Evolutionary conservation across 169 alveolate species (phyloP), one percentile per base, ranked within the genome.

Genomic region (Plasmodium reichenowi): DNA sequence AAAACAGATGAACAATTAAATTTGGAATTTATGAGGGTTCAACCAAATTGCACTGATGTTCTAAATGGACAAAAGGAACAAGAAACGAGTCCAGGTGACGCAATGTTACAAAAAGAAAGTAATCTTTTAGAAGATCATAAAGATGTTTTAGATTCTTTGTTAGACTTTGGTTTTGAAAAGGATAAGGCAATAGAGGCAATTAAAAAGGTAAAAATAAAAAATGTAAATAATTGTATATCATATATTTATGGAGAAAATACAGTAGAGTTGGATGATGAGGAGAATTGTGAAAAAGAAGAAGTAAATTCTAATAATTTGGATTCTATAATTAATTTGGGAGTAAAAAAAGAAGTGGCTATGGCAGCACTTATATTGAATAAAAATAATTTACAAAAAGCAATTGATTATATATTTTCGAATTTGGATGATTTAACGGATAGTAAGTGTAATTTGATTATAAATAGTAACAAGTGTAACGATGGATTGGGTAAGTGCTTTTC

Each of bases 211-310:
- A 76, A 76, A 9, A 68, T 76, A 24, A 76, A 76, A 76, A 76
- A 76, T 76, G 89, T 76, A 17, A 66, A 76, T 52, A 76, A 76
- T 43, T 76, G 89, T 24, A 76, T 76, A 22, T 76, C 89, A 1
- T 76, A 76, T 66, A 76, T 76, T 50, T 76, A 76, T 45, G 89
- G 89, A 13, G 89, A 76, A 38, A 78, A 64, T 66, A 64, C 89
- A 3, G 89, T 76, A 7, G 89, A 76, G 26, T 47, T 76, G 17
- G 89, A 76, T n/a, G 22, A 10, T 15, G 45, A 54, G 9, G 38
- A 24, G 67, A 52, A 24, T 32, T 38, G 10, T 26, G 29, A 63
- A 2, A 71, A 71, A 24, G 29, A 54, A n/a, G 89, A 76, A n/a
- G 43, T 76, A 8, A 64, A 76, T 22, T 29, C 75, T 2, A 59